Conservation (phyloP, 306 rosid species). For the Corylus avellana region DNA sequence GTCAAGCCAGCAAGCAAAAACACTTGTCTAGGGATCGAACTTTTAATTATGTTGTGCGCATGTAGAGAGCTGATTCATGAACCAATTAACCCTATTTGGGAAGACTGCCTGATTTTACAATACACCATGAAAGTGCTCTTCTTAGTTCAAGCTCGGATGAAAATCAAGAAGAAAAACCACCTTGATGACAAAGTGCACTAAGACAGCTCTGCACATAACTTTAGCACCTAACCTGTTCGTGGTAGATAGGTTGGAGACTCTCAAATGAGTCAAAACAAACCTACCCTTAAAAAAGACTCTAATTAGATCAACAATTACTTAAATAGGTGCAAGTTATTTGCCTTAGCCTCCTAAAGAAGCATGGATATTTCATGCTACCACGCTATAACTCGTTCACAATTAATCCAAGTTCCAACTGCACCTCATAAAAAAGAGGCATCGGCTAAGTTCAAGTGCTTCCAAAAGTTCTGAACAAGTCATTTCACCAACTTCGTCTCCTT, state of each 20-base stretch:
- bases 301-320: background rate
- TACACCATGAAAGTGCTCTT: background rate
- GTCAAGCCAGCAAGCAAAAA: background rate
- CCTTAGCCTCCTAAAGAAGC: constrained; percentile 12
- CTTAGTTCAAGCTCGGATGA: constrained; percentile 3
- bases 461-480: constrained; percentile 87
- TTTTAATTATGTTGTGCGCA: background rate
- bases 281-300: background rate
- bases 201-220: background rate
- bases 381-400: constrained; percentile 2
- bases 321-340: constrained; percentile 1
- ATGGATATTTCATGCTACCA: constrained; percentile 27
- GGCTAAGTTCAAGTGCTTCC: constrained; percentile 98
- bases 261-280: constrained; percentile 10
- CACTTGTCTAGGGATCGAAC: background rate
- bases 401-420: constrained; percentile 29
- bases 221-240: background rate
- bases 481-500: constrained; percentile 77
- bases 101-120: background rate
- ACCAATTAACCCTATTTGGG: background rate
- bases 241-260: background rate
- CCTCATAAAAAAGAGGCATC: constrained; percentile 89
- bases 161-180: background rate
- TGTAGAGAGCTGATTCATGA: background rate
- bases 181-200: background rate